Conservation (phyloP, 805 yeast species). For the Torulaspora microellipsoides region DNA sequence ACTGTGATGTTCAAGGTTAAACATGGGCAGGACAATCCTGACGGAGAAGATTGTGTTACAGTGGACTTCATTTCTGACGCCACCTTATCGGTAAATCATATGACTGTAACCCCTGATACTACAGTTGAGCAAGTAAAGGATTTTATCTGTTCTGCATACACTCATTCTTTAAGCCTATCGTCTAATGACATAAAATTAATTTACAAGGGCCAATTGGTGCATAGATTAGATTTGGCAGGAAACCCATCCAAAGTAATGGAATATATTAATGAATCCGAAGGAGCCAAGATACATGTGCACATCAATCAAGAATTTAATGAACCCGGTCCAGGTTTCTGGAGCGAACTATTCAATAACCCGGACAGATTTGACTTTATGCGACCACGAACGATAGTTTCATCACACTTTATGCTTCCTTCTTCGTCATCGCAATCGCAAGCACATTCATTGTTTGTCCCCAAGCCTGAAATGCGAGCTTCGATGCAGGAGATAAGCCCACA, state of each 20-base stretch:
- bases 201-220: constrained; percentile 27
- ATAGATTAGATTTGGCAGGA: constrained; percentile 17
- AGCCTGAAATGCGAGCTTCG: neutral
- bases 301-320: constrained; percentile 24
- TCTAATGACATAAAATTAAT: constrained; percentile 25
- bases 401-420: constrained; percentile 5
- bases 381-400: neutral
- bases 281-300: constrained; percentile 26
- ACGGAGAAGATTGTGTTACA: constrained; percentile 9
- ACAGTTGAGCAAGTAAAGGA: constrained; percentile 27
- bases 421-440: constrained; percentile 7
- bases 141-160: constrained; percentile 26
- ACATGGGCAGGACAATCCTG: constrained; percentile 15
- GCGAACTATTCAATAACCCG: constrained; percentile 20
- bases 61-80: constrained; percentile 27
- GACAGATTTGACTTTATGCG: constrained; percentile 20
- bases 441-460: constrained; percentile 1
- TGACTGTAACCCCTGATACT: constrained; percentile 22
- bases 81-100: constrained; percentile 18
- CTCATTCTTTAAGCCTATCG: constrained; percentile 20
- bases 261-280: constrained; percentile 13
- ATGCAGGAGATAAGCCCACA: neutral
- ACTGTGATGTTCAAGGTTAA: constrained; percentile 29
- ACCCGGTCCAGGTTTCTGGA: constrained; percentile 30
- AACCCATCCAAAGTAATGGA: constrained; percentile 19